phyloP scores from a whole-genome alignment of 805 yeast genomes.

The Suhomyces sp. region DNA sequence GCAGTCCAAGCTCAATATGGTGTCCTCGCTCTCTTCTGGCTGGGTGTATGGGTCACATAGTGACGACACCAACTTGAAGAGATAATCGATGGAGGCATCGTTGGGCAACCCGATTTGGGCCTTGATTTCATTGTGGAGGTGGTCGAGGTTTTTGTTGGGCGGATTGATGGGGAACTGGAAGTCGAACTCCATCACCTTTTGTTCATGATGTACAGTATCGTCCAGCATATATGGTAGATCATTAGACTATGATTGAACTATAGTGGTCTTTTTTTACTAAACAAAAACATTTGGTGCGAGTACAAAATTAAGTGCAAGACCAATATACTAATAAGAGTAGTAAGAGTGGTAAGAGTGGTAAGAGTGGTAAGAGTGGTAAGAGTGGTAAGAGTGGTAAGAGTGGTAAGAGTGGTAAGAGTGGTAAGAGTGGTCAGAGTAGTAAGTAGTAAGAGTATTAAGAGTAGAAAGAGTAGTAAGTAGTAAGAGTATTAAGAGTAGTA shows the following conservation, averaged over 20 bases:
- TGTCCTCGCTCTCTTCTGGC: constrained; percentile 57
- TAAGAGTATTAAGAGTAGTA: no score
- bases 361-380: no score
- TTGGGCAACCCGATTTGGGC: neutral
- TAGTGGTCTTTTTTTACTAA: no score
- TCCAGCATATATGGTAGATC: constrained; percentile 1
- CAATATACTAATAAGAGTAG: no score
- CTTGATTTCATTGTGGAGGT: constrained; percentile 3
- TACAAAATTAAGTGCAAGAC: no score
- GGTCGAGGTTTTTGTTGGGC: constrained; percentile 2
- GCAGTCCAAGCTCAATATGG: constrained; percentile 54
- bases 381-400: no score
- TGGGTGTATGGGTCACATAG: constrained; percentile 64
- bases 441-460: no score
- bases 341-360: no score
- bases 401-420: no score
- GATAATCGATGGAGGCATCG: constrained; percentile 2
- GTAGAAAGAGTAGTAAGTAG: no score
- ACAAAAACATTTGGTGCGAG: neutral
- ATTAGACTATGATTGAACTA: neutral
- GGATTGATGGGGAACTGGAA: constrained; percentile 2
- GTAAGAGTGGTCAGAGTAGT: no score
- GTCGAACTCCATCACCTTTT: constrained; percentile 6
- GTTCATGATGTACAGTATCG: neutral
- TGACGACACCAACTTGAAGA: constrained; percentile 14